Evolutionary conservation across 495 filamentous ascomycete species (phyloP), one percentile per base, ranked within the genome.

Genomic region (Amniculicola lignicola): DNA sequence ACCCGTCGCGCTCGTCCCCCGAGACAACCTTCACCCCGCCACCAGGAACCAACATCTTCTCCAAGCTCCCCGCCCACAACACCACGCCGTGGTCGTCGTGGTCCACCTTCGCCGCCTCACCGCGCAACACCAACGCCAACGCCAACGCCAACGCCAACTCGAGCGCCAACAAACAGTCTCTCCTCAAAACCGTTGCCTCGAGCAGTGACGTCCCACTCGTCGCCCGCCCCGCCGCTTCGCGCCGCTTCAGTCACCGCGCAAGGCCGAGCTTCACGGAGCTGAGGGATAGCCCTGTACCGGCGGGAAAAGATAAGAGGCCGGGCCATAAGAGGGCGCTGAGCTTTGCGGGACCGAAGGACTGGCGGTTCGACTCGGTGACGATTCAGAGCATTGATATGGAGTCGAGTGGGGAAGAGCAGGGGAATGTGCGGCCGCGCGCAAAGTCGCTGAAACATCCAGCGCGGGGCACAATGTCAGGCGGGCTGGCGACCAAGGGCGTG

Each of bases 401-500:
- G 28, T 37, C 57, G 35, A 22, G 65, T 7, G 55, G 61, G 6
- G 59, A 61, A 4, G 63, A 58, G 16, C 57, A 62, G 36, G 28
- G 47, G 25, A 41, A 44, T 0, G n/a, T n/a, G n/a, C 48, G 61
- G 24, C 44, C 49, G 11, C 59, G 57, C 25, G 67, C 59, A 19
- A 66, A 61, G 37, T 58, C 64, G 23, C 15, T 61, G 22, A 63
- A 54, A 38, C 54, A 57, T 18, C 38, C 54, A n/a, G 44, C 47
- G 12, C 61, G 66, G 21, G 57, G 64, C 24, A 54, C 69, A 10
- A 68, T 67, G 15, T 70, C 78, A 4, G 76, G 77, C 6, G 82
- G 81, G 25, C 68, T 79, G 5, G 79, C 82, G 50, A 84, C 89
- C 0, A 95, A 89, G 70, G 93, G 87, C 33, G 79, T 79, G 57